Evolutionary conservation across 2,329 filamentous ascomycete genomes (phyloP).

Genomic region (Phaeosphaeria sp.): DNA sequence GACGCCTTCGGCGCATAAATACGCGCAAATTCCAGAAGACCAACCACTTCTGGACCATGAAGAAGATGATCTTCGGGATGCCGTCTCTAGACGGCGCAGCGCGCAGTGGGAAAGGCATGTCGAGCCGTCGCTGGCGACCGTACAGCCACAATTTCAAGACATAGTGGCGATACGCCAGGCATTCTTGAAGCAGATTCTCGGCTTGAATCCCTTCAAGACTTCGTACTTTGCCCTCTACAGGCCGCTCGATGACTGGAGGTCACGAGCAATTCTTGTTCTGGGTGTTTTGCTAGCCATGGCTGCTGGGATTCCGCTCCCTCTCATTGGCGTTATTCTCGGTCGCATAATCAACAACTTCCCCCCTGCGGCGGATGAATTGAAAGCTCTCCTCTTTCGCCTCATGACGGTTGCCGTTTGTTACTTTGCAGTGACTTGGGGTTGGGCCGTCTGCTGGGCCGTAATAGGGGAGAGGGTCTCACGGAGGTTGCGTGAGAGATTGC

Average conservation of each 20-base stretch:
- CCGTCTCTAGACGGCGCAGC: slow-evolving; percentile 24
- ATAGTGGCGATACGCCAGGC: slow-evolving; percentile 39
- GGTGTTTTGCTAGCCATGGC: slow-evolving; percentile 55
- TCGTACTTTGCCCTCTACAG: slow-evolving; percentile 58
- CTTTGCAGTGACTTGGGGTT: slow-evolving; percentile 58
- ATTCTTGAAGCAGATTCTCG: slow-evolving; percentile 49
- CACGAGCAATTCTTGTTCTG: slow-evolving; percentile 42
- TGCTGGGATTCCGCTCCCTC: slow-evolving; percentile 65
- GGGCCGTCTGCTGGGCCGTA: slow-evolving; percentile 58
- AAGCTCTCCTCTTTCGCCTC: slow-evolving; percentile 50
- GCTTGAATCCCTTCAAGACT: slow-evolving; percentile 54
- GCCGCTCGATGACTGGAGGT: slow-evolving; percentile 51
- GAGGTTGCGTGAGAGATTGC: slow-evolving; percentile 54
- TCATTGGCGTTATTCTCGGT: slow-evolving; percentile 65
- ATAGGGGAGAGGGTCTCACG: slow-evolving; percentile 58
- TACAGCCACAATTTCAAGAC: slow-evolving; percentile 40
- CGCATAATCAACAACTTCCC: slow-evolving; percentile 60
- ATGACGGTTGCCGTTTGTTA: slow-evolving; percentile 56
- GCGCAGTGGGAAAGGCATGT: slow-evolving; percentile 42
- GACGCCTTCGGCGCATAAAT: slow-evolving; percentile 18
- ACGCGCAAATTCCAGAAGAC: slow-evolving; percentile 11
- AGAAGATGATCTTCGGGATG: slow-evolving; percentile 19
- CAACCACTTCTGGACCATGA: slow-evolving; percentile 30
- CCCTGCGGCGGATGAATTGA: slow-evolving; percentile 53
- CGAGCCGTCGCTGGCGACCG: slow-evolving; percentile 44